phyloP scores from a whole-genome alignment of 73 alveolate genomes.

The Breviolum minutum region DNA sequence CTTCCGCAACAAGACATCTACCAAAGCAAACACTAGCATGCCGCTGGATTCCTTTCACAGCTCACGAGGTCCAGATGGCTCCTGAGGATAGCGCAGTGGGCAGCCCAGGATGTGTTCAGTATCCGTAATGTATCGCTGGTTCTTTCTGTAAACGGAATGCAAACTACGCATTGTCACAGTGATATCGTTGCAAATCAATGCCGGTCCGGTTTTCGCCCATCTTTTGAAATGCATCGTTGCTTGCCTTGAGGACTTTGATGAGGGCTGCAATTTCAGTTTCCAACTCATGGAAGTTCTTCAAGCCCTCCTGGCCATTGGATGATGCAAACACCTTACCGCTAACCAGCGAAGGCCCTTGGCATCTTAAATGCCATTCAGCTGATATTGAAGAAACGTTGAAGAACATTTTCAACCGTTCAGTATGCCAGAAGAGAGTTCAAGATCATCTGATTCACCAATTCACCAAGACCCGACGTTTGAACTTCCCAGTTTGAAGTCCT shows the following conservation, averaged over 20 bases:
- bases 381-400: too few species aligned
- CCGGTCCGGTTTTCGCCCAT: too few species aligned
- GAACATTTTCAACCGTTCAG: too few species aligned
- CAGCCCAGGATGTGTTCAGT: not conserved
- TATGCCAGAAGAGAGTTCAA: too few species aligned
- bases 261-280: not conserved
- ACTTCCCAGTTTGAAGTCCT: not conserved
- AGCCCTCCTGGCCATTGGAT: constrained; percentile 11
- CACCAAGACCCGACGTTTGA: too few species aligned
- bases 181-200: not conserved
- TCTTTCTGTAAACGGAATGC: not conserved
- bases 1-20: too few species aligned
- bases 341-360: too few species aligned
- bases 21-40: not conserved
- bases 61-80: constrained; percentile 22
- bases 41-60: not conserved
- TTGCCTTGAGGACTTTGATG: not conserved
- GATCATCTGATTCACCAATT: too few species aligned
- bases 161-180: not conserved
- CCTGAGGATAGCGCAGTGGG: not conserved
- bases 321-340: not conserved
- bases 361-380: too few species aligned
- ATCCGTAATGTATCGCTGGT: not conserved
- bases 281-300: constrained; percentile 37
- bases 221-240: not conserved